Percentiles rank a stretch among this genome's conserved stretches.
phyloP scores from a whole-genome alignment of 768 basidiomycete species.

The Termitomyces sp. region DNA sequence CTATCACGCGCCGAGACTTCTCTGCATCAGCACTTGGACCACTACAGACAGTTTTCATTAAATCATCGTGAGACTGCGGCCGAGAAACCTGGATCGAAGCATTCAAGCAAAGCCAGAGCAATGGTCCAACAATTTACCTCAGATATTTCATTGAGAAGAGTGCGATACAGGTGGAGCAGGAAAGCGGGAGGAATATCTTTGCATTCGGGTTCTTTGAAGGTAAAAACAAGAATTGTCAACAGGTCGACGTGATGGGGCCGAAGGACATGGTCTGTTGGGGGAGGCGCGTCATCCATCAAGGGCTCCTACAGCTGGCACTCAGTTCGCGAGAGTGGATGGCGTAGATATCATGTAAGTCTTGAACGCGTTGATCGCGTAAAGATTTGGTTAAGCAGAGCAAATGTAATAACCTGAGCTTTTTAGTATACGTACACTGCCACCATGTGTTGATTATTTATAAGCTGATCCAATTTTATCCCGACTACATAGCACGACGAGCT shows the following conservation, averaged over 20 bases:
- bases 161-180: slow-evolving; percentile 56
- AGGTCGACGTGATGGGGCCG: slow-evolving; percentile 75
- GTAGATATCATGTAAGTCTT: not conserved
- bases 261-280: slow-evolving; percentile 61
- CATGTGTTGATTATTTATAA: not conserved
- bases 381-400: not conserved
- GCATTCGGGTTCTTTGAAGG: slow-evolving; percentile 54
- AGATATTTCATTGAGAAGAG: slow-evolving; percentile 63
- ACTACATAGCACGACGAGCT: not conserved
- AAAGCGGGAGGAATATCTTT: slow-evolving; percentile 52
- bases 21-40: slow-evolving; percentile 39
- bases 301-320: not conserved
- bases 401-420: too few relatives aligned
- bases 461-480: not conserved
- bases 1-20: slow-evolving; percentile 38
- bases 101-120: not conserved
- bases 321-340: not conserved
- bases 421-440: slow-evolving; percentile 5
- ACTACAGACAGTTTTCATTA: slow-evolving; percentile 36
- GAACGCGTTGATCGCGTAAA: not conserved
- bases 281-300: slow-evolving; percentile 43
- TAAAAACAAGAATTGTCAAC: slow-evolving; percentile 54
- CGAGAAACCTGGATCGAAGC: slow-evolving; percentile 46
- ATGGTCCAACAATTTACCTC: slow-evolving; percentile 38
- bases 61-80: slow-evolving; percentile 49